Conservation (phyloP, 2,329 filamentous ascomycete species). For the Scedosporium boydii region DNA sequence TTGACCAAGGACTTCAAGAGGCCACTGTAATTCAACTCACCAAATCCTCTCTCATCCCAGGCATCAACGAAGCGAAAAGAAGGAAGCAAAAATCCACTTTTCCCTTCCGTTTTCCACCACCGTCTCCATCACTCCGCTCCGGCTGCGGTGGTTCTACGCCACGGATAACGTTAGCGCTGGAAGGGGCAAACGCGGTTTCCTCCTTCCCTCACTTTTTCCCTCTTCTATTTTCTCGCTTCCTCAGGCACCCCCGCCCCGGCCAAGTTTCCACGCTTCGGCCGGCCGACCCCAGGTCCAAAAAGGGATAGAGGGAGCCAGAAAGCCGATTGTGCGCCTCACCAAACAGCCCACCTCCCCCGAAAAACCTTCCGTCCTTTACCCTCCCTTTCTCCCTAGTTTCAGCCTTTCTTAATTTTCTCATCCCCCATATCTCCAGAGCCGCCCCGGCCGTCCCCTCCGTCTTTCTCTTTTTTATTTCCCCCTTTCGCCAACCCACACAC, state of each 20-base stretch:
- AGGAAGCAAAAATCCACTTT: not conserved
- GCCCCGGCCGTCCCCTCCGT: not conserved
- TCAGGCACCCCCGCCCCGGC: slow-evolving; percentile 5
- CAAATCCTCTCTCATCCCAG: no score
- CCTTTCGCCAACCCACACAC: no score
- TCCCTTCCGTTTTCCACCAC: not conserved
- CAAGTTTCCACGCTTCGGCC: slow-evolving; percentile 1
- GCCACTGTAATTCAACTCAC: no score
- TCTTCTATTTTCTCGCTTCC: not conserved
- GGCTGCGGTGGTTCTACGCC: not conserved
- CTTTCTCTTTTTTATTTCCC: not conserved
- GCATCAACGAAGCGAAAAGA: no score
- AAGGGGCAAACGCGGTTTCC: not conserved
- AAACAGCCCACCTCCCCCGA: slow-evolving; percentile 6
- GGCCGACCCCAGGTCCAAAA: slow-evolving; percentile 6
- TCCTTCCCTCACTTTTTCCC: not conserved
- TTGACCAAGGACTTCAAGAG: not conserved
- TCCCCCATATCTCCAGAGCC: not conserved
- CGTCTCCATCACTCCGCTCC: not conserved
- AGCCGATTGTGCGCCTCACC: slow-evolving; percentile 2
- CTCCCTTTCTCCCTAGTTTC: slow-evolving; percentile 1
- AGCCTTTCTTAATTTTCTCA: slow-evolving; percentile 2
- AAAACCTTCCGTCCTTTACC: slow-evolving; percentile 4
- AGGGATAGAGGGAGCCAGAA: slow-evolving; percentile 2
- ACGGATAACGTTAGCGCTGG: not conserved